Evolutionary conservation across 2,329 filamentous ascomycete species (phyloP), one percentile per base, ranked within the genome.

Genomic region (Coleophoma eucalyptorum): DNA sequence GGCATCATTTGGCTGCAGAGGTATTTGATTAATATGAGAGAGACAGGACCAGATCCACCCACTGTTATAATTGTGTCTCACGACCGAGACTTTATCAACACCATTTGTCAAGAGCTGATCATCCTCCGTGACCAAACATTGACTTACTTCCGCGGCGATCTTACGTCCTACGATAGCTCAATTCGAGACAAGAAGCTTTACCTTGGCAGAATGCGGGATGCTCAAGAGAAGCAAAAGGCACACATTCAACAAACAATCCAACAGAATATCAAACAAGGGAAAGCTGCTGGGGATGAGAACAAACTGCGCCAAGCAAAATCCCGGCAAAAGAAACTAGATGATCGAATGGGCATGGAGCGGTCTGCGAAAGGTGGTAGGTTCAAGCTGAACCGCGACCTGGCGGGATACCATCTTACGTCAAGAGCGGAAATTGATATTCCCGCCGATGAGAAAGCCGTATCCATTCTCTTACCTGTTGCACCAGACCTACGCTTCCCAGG

Each of bases 221-320:
- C 89, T 0, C 86, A 93, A 63, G 89, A 94, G 49, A 85, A 83
- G 63, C 89, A 95, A 65, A 86, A 84, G 50, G 83, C 87, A 3
- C 89, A 94, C 61, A 89, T 95, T 54, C 85, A 93, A 67, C 81
- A 88, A 59, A 88, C 84, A 0, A 90, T 95, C 46, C 76, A 80
- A 18, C 80, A 85, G 52, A 93, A 89, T 58, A 79, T 90, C 61
- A 86, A 85, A 57, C 80, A 86, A 18, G 90, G 89, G 6, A 88
- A 86, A 65, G 83, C 84, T 44, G 86, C 85, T 21, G 88, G 90
- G 31, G 90, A 95, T 62, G 86, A 91, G 59, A 93, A 93, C 64
- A 92, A 91, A 65, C 75, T 95, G 3, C 83, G 88, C n/a, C 88
- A 92, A 72, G 90, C 89, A 4, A 92, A 91, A 55, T 89, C 86